A percentile compares a stretch with the other conserved stretches of the same genome.
Evolutionary conservation across 257 asterid genomes (phyloP).

Genomic region (Ophiorrhiza pumila): DNA sequence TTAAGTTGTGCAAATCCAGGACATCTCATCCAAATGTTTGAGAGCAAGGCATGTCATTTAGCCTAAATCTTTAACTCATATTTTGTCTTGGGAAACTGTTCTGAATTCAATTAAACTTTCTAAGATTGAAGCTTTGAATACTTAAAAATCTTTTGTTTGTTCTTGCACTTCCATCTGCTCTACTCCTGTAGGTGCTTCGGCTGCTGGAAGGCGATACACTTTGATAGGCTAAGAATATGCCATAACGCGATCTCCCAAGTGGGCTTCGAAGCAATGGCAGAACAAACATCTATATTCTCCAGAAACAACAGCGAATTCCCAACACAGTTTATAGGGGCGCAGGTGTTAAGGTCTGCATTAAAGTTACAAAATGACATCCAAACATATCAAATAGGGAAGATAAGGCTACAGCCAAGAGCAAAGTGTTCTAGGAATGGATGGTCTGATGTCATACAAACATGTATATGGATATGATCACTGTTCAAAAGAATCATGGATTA

Average conservation of each 20-base stretch:
- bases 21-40: not conserved
- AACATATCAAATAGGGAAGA: no score
- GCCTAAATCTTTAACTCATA: not conserved
- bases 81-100: not conserved
- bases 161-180: slow-evolving; percentile 5
- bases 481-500: no score
- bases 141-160: not conserved
- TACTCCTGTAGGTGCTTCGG: slow-evolving; percentile 48
- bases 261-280: not conserved
- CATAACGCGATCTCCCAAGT: not conserved
- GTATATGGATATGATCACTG: no score
- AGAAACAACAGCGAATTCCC: no score
- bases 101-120: not conserved
- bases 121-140: not conserved
- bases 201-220: slow-evolving; percentile 62
- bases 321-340: not conserved
- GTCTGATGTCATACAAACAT: no score
- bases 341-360: not conserved
- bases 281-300: not conserved
- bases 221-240: slow-evolving; percentile 14
- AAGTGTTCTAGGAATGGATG: not conserved
- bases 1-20: not conserved
- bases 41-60: not conserved
- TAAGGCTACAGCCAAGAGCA: no score
- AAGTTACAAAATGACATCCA: not conserved